A percentile compares a stretch with the other conserved stretches of the same genome.
Conservation (phyloP, 2,329 filamentous ascomycete genomes). For the Exophiala viscosa region DNA sequence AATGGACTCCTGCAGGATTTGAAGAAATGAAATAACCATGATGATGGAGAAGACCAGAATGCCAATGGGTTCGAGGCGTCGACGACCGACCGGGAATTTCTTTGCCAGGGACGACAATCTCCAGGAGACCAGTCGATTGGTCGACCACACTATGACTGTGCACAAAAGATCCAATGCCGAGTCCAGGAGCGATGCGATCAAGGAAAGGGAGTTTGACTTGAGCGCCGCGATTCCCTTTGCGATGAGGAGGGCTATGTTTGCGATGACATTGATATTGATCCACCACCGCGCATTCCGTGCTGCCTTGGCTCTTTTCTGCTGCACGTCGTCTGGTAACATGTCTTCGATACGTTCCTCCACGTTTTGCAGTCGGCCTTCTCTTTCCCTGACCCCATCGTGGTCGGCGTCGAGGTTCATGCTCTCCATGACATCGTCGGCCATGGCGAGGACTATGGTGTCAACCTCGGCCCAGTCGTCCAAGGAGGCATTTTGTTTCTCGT, state of each 20-base stretch:
- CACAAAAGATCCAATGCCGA: conserved; percentile 59
- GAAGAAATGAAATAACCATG: conserved; percentile 61
- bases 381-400: conserved; percentile 54
- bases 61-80: conserved; percentile 58
- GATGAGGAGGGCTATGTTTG: conserved; percentile 55
- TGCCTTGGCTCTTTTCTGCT: conserved; percentile 45
- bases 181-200: conserved; percentile 60
- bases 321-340: conserved; percentile 55
- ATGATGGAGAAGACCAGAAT: conserved; percentile 62
- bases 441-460: conserved; percentile 53
- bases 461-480: conserved; percentile 59
- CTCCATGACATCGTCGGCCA: conserved; percentile 59
- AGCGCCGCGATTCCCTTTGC: conserved; percentile 56
- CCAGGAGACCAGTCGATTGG: conserved; percentile 58
- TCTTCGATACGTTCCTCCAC: conserved; percentile 51
- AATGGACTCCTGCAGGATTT: conserved; percentile 60
- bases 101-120: conserved; percentile 48
- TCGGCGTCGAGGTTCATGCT: conserved; percentile 58
- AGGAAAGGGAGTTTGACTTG: conserved; percentile 56
- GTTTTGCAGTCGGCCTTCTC: conserved; percentile 49
- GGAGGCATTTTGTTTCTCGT: conserved; percentile 52
- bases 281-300: conserved; percentile 53
- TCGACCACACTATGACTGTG: conserved; percentile 59
- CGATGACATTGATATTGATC: conserved; percentile 59
- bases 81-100: conserved; percentile 56